phyloP scores from a whole-genome alignment of 164 flowering plant genomes.

The Chloranthus sessilifolius region DNA sequence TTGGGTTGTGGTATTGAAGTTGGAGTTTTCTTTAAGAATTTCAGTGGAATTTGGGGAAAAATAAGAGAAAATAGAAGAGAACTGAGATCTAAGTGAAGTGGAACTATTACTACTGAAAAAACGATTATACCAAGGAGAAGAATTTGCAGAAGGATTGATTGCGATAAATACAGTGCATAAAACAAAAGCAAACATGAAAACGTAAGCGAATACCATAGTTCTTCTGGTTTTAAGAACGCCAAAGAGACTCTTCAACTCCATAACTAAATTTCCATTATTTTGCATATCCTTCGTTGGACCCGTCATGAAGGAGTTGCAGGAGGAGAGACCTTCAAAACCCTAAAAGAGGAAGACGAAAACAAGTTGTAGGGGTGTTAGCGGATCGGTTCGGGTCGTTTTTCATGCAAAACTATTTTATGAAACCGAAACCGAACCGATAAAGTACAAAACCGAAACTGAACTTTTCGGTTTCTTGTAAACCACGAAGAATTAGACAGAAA shows the following conservation, averaged over 20 bases:
- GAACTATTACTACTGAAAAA: constrained; percentile 19
- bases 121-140: constrained; percentile 42
- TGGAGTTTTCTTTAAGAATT: constrained; percentile 36
- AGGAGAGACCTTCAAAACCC: too few species aligned
- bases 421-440: too few species aligned
- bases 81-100: constrained; percentile 13
- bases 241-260: constrained; percentile 41
- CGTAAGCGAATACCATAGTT: constrained; percentile 48
- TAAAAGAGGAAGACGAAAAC: too few species aligned
- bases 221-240: constrained; percentile 37
- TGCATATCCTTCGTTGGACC: constrained; percentile 42
- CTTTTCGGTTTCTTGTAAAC: too few species aligned
- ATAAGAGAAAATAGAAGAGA: constrained; percentile 46
- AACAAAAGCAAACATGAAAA: constrained; percentile 39
- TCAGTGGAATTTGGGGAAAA: constrained; percentile 44
- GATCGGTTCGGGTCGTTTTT: too few species aligned
- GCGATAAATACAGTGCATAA: constrained; percentile 45
- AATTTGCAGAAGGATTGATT: constrained; percentile 43
- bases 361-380: too few species aligned
- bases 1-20: constrained; percentile 1
- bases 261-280: constrained; percentile 24
- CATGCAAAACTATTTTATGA: too few species aligned
- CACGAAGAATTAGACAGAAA: too few species aligned
- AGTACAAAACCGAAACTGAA: too few species aligned
- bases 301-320: constrained; percentile 56